Evolutionary conservation across 371 early-diverging fungal species (phyloP).

Genomic region (Mortierella sp.): DNA sequence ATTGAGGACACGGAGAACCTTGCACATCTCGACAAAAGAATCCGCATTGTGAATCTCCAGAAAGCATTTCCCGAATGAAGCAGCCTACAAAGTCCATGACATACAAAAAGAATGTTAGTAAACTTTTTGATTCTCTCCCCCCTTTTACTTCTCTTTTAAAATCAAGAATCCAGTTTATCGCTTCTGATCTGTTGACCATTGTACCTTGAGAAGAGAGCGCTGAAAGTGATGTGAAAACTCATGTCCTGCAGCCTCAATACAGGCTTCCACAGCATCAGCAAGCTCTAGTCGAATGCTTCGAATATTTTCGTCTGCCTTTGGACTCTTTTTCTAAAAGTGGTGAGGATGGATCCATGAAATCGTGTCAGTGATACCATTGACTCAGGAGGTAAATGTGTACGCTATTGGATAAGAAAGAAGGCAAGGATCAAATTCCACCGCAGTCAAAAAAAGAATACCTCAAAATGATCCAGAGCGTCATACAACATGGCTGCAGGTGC

Average conservation of each 20-base stretch:
- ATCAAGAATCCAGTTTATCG: too few relatives aligned
- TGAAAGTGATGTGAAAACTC: slow-evolving; percentile 84
- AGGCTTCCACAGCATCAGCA: slow-evolving; percentile 88
- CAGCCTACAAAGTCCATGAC: slow-evolving; percentile 70
- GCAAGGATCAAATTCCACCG: not conserved
- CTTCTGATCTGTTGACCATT: too few relatives aligned
- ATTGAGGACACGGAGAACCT: slow-evolving; percentile 87
- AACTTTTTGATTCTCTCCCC: too few relatives aligned
- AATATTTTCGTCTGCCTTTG: slow-evolving; percentile 95
- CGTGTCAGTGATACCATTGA: not conserved
- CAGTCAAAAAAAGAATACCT: slow-evolving; percentile 57
- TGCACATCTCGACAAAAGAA: slow-evolving; percentile 90
- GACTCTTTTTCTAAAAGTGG: slow-evolving; percentile 71
- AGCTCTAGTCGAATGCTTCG: slow-evolving; percentile 85
- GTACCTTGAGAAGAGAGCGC: slow-evolving; percentile 74
- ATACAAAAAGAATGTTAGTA: slow-evolving; percentile 51
- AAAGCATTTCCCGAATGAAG: slow-evolving; percentile 96
- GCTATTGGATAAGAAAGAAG: not conserved
- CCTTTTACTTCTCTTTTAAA: too few relatives aligned
- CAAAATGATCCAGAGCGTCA: slow-evolving; percentile 93
- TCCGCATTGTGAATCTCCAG: slow-evolving; percentile 85
- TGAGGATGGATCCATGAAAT: not conserved
- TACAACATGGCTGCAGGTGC: slow-evolving; percentile 92
- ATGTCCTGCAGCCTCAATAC: slow-evolving; percentile 94
- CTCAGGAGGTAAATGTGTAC: not conserved